Base-by-base conservation (phyloP, 2,329 filamentous ascomycete genomes). In the Trichoderma endophyticum region DNA sequence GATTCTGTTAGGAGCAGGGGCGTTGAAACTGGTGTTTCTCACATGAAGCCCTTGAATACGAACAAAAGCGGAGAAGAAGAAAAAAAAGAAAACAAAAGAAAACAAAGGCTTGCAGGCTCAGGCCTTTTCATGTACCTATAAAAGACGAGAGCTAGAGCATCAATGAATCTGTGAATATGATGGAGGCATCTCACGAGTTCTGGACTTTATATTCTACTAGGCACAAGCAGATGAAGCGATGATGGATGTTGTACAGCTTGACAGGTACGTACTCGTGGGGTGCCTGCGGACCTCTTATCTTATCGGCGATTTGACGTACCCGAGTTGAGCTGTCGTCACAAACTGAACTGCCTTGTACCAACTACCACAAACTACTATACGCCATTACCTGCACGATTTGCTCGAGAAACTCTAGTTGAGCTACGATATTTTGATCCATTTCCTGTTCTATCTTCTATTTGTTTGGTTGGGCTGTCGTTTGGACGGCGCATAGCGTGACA, bases 241-340 rank as follows among this genome's bases (percentile, higher is more conserved):
- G 11, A 15, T 5, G 6, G 30, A 15, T 26, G 7, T 15, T 26
- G 30, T 34, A 34, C 5, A 14, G 32, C 32, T 34, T 34, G 32
- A 34, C 32, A 30, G 9, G 56, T 69, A 69, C 66, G 66, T 69
- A 69, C 56, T 34, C 24, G 57, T 56, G 59, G 60, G 51, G 30
- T 63, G 59, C 57, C 57, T 70, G 68, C 62, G 56, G 26, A 24
- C 51, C 54, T 71, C 70, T 71, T 71, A 71, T 71, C 70, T 71
- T 71, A 71, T 71, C 70, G 18, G 70, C 14, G 18, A 21, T 43
- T 51, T 54, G 30, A 51, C 51, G 39, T 66, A 6, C 36, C 39
- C 28, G 43, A 15, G 36, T 18, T 6, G 34, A 71, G 70, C 61
- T 28, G 32, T 34, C 57, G 28, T 61, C 56, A 32, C 57, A 24